These are phyloP conservation scores for Ampelomyces quisqualis DNA, from an alignment of 2,329 filamentous ascomycete species.

Conservation along the genomic window DNA sequence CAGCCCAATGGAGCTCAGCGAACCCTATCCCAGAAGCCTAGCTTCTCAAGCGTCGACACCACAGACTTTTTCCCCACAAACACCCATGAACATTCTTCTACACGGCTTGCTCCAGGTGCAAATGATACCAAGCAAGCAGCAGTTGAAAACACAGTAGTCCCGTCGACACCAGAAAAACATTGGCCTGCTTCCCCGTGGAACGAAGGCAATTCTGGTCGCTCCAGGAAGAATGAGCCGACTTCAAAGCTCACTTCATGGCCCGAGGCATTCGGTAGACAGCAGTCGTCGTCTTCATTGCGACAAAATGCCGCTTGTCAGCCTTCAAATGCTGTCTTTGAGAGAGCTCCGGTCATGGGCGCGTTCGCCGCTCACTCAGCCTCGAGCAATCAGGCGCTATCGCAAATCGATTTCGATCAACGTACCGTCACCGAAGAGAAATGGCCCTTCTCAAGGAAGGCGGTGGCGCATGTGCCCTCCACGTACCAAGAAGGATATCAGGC, in stretches of 20 bases:
- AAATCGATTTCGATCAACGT: conserved; percentile 18
- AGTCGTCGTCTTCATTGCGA: conserved; percentile 19
- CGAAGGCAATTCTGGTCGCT: conserved; percentile 23
- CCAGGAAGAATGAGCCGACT: conserved; percentile 20
- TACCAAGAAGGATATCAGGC: conserved; percentile 44
- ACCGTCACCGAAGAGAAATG: conserved; percentile 26
- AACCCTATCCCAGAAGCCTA: conserved; percentile 36
- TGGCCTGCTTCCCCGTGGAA: conserved; percentile 43
- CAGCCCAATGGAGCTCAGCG: conserved; percentile 13
- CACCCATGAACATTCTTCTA: conserved; percentile 45
- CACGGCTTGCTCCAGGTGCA: conserved; percentile 29
- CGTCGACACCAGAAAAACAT: conserved; percentile 40
- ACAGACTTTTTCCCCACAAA: conserved; percentile 47
- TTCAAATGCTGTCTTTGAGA: conserved; percentile 7
- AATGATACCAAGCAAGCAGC: conserved; percentile 14
- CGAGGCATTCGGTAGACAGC: conserved; percentile 32
- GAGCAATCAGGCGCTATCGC: conserved; percentile 13
- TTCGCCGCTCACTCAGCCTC: conserved; percentile 11
- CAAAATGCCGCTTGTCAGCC: conserved; percentile 11
- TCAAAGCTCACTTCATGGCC: conserved; percentile 36
- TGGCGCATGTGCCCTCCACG: conserved; percentile 31
- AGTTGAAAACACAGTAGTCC: conserved; percentile 20
- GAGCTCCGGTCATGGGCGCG: conserved; percentile 5
- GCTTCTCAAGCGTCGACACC: conserved; percentile 44
- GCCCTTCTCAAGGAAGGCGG: conserved; percentile 22